phyloP scores from a whole-genome alignment of 176 grass and related monocot genomes.

The Triticum urartu region DNA sequence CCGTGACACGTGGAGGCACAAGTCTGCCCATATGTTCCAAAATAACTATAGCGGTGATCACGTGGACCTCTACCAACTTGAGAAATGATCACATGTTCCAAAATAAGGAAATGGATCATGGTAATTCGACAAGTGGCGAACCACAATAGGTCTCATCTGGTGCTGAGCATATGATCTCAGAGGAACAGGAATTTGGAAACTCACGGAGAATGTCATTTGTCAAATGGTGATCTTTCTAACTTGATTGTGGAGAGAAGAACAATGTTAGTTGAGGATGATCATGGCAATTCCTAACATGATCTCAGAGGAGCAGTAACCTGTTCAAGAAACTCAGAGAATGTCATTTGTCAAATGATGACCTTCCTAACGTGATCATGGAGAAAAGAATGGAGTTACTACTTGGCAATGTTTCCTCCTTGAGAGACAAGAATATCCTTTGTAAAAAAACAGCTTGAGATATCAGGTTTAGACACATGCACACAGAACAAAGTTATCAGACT shows the following conservation, averaged over 20 bases:
- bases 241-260: conserved; percentile 1
- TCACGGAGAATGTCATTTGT: conserved; percentile 15
- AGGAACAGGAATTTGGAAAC: conserved; percentile 28
- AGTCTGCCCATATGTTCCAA: too few relatives aligned
- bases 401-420: too few relatives aligned
- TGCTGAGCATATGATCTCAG: conserved; percentile 27
- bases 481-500: conserved; percentile 41
- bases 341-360: conserved; percentile 25
- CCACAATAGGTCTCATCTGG: conserved; percentile 20
- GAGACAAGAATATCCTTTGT: conserved; percentile 33
- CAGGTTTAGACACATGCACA: conserved; percentile 33
- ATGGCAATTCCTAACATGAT: background rate
- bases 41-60: too few relatives aligned
- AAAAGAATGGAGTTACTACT: background rate
- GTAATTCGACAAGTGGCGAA: conserved; percentile 21
- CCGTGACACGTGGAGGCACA: too few relatives aligned
- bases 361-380: background rate
- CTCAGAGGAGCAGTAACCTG: background rate
- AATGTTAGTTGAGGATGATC: conserved; percentile 33
- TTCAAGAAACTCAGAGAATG: conserved; percentile 21
- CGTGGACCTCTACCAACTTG: conserved; percentile 4
- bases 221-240: conserved; percentile 4
- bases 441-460: conserved; percentile 56
- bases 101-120: background rate
- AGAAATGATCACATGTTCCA: background rate